Percentiles rank a stretch among this genome's conserved stretches.
phyloP scores from a whole-genome alignment of 441 rosid species.

The Erysimum cheiri region DNA sequence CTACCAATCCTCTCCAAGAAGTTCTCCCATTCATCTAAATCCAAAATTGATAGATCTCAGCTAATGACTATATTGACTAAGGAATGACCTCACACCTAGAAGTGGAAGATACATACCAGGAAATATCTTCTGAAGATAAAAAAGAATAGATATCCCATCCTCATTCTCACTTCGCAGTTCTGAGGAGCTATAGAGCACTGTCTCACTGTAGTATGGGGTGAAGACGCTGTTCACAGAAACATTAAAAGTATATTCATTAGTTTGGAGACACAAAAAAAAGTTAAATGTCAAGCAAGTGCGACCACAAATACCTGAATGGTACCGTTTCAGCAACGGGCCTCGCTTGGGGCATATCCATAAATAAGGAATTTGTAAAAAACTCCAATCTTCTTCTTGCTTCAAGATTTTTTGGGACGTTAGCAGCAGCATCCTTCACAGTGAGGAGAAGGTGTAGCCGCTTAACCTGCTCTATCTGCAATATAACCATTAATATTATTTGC shows the following conservation, averaged over 20 bases:
- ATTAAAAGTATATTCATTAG: constrained; percentile 27
- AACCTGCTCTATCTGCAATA: constrained; percentile 87
- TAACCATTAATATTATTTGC: constrained; percentile 34
- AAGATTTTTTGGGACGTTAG: constrained; percentile 95
- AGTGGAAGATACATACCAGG: constrained; percentile 69
- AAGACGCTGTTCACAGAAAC: constrained; percentile 72
- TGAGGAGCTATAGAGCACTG: constrained; percentile 93
- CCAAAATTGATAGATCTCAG: constrained; percentile 17
- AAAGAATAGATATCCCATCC: constrained; percentile 98
- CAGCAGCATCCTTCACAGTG: constrained; percentile 94
- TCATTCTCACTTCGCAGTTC: constrained; percentile 95
- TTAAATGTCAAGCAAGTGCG: constrained; percentile 22
- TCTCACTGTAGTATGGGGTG: constrained; percentile 99
- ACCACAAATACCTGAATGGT: constrained; percentile 73
- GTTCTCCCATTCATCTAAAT: constrained; percentile 96
- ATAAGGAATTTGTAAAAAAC: constrained; percentile 90
- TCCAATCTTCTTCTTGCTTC: constrained; percentile 98
- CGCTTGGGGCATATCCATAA: constrained; percentile 97
- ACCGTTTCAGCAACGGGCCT: constrained; percentile 89
- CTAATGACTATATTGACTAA: constrained; percentile 11
- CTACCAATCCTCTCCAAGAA: constrained; percentile 92
- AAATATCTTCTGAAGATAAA: constrained; percentile 98
- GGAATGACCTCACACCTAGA: constrained; percentile 29
- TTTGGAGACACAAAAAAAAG: constrained; percentile 17
- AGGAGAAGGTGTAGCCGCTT: constrained; percentile 98